A percentile compares a stretch with the other conserved stretches of the same genome.
These are phyloP conservation scores for Boletus insuetus DNA, from an alignment of 768 basidiomycete genomes.

Conservation along the genomic window DNA sequence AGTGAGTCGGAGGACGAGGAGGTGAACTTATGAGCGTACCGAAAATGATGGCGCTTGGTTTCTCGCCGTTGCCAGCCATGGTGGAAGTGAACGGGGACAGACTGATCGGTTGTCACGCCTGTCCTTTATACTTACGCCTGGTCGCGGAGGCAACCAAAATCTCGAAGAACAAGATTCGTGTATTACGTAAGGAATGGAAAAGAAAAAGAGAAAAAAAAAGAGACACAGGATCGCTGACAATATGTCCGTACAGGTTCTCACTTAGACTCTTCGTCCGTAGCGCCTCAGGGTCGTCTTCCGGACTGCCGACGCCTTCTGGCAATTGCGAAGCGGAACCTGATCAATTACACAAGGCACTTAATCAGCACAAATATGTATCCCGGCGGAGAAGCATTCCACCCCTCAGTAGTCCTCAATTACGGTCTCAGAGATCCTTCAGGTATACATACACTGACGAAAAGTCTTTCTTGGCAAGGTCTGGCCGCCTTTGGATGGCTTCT, in stretches of 20 bases:
- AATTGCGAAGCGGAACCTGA: background rate
- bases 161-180: constrained; percentile 1
- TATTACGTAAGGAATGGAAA: constrained; percentile 19
- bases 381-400: background rate
- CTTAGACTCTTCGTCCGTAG: background rate
- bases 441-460: constrained; percentile 80
- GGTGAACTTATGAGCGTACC: constrained; percentile 44
- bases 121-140: constrained; percentile 27
- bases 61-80: constrained; percentile 37
- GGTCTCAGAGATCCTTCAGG: constrained; percentile 34
- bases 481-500: constrained; percentile 48
- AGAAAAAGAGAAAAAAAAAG: background rate
- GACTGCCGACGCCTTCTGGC: background rate
- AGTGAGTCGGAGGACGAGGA: background rate
- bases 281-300: no score
- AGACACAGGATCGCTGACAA: background rate
- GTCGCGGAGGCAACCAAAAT: constrained; percentile 26
- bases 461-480: constrained; percentile 66
- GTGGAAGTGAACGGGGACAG: constrained; percentile 6
- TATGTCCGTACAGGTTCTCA: background rate
- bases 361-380: constrained; percentile 11
- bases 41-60: constrained; percentile 72
- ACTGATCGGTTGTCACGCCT: constrained; percentile 22
- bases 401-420: background rate
- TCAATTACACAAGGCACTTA: constrained; percentile 4